Evolutionary conservation across 495 filamentous ascomycete genomes (phyloP).

Genomic region (Hamigera avellanea): DNA sequence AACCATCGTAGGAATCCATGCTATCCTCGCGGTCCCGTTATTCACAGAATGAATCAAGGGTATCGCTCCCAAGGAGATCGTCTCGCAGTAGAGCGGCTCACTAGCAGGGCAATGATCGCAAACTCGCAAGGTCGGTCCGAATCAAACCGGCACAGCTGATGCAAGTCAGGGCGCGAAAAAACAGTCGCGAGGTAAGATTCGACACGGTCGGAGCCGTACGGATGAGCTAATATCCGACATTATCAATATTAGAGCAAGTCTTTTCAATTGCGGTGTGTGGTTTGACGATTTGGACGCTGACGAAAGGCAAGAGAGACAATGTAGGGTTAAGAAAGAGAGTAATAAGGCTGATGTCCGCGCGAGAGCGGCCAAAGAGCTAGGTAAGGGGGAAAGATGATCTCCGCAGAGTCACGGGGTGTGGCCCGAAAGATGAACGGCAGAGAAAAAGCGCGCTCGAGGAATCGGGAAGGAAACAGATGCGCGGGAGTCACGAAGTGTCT

Average conservation of each 20-base stretch:
- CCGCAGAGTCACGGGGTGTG: neutral
- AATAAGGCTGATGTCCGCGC: neutral
- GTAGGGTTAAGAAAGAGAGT: conserved; percentile 3
- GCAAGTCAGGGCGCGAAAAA: neutral
- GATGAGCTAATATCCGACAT: conserved; percentile 28
- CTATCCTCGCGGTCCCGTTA: neutral
- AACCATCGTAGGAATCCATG: conserved; percentile 36
- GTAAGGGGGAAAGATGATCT: neutral
- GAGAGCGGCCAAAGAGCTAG: neutral
- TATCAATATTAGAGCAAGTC: conserved; percentile 28
- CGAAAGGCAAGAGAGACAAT: conserved; percentile 10
- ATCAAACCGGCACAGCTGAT: no score
- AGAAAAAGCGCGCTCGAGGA: conserved; percentile 6
- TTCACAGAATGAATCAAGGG: no score
- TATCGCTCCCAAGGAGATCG: conserved; percentile 2
- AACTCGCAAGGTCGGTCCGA: neutral
- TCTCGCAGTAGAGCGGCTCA: neutral
- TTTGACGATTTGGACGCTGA: conserved; percentile 12
- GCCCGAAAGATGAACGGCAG: neutral
- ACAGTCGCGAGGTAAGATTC: conserved; percentile 1
- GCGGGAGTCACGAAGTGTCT: neutral
- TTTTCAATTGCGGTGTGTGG: conserved; percentile 12
- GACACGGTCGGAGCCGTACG: conserved; percentile 5
- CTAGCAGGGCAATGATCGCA: neutral
- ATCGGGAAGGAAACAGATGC: conserved; percentile 9